Evolutionary conservation across 169 alveolate genomes (phyloP), one percentile per base, ranked within the genome.

Genomic region (Cryptosporidium baileyi): DNA sequence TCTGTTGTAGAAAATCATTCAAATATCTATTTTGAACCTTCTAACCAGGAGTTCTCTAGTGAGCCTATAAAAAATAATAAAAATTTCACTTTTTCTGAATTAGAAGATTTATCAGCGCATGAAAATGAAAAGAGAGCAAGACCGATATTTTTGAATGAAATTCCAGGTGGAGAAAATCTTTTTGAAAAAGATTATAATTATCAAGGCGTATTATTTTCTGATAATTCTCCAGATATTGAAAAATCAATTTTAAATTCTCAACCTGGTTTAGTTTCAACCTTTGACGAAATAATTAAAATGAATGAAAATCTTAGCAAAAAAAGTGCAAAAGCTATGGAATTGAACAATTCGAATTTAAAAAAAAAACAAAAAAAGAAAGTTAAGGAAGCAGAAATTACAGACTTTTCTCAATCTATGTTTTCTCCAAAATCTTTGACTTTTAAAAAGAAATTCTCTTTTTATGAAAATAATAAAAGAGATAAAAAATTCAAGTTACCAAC

Each of bases 31-130:
- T n/a, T n/a, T n/a, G n/a, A n/a, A n/a, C n/a, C n/a, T n/a, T n/a
- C n/a, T n/a, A n/a, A n/a, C n/a, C n/a, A n/a, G n/a, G n/a, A n/a
- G n/a, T n/a, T n/a, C n/a, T n/a, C n/a, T n/a, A n/a, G n/a, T 5
- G 63, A 30, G 40, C 41, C 4, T n/a, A 24, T 5, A 24, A 30
- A 19, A 19, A 38, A 17, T 57, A 5, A 0, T 0, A 30, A 30
- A 24, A 57, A 22, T 19, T 19, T 38, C 1, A 3, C 0, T 13
- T 9, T 7, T 2, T 17, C 4, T 30, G 85, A 74, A 1, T 67
- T 67, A 28, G 85, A 74, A 43, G 85, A 74, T 3, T 41, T 74
- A 9, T 74, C 85, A n/a, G 22, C 36, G 17, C 44, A 74, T 52
- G 85, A 74, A 43, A 57, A 74, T 8, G 13, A 40, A 17, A 24